Evolutionary conservation across 805 yeast species (phyloP).

Genomic region (Yamadazyma ubonensis): DNA sequence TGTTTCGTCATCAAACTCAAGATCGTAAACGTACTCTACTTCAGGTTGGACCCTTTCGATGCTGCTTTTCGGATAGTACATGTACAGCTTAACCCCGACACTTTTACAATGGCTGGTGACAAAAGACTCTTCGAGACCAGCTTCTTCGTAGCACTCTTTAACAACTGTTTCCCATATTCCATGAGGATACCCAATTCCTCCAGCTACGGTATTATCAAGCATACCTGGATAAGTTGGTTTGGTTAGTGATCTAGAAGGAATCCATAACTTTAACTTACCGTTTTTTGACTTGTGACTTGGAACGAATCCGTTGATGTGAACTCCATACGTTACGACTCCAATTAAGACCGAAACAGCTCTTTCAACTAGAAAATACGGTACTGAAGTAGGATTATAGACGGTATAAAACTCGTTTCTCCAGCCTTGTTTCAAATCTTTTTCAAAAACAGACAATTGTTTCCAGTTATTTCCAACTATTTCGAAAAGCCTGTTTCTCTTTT

Average conservation of each 20-base stretch:
- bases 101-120: conserved; percentile 45
- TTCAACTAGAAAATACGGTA: conserved; percentile 70
- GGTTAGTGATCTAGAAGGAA: conserved; percentile 73
- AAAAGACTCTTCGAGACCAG: conserved; percentile 61
- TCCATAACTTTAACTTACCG: conserved; percentile 63
- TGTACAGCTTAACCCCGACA: conserved; percentile 70
- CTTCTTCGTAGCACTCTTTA: conserved; percentile 91
- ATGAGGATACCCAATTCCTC: conserved; percentile 84
- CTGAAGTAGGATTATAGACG: conserved; percentile 54
- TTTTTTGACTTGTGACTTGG: conserved; percentile 39
- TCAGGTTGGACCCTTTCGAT: conserved; percentile 81
- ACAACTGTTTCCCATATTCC: conserved; percentile 72
- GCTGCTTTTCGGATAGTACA: conserved; percentile 43
- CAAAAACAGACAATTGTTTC: conserved; percentile 29
- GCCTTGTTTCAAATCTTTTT: conserved; percentile 44
- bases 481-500: conserved; percentile 41
- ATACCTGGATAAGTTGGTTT: conserved; percentile 89
- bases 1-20: conserved; percentile 48
- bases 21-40: conserved; percentile 76
- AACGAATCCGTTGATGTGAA: conserved; percentile 80
- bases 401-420: conserved; percentile 89
- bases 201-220: conserved; percentile 94
- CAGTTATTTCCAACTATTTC: conserved; percentile 43
- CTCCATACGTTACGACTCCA: conserved; percentile 89
- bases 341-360: conserved; percentile 76